These are phyloP conservation scores for Geosiphon pyriformis DNA, from an alignment of 192 early-diverging fungal species.

Conservation along the genomic window DNA sequence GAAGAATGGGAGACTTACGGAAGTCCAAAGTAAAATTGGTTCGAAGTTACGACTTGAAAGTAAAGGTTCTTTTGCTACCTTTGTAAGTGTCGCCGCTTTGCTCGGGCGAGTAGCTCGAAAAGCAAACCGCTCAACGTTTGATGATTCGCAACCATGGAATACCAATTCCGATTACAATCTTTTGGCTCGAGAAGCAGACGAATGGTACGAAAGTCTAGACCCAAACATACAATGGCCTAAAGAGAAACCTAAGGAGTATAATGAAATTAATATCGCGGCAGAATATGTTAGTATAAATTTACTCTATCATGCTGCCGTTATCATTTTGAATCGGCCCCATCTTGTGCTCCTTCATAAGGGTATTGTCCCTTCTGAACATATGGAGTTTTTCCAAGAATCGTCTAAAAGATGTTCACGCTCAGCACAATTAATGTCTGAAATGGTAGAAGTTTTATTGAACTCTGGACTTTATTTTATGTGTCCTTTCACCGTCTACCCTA, in stretches of 20 bases:
- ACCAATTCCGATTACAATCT: slow-evolving; percentile 40
- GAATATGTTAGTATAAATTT: slow-evolving; percentile 39
- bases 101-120: slow-evolving; percentile 41
- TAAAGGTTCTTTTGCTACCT: slow-evolving; percentile 31
- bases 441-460: slow-evolving; percentile 32
- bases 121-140: slow-evolving; percentile 39
- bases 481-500: slow-evolving; percentile 43
- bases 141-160: slow-evolving; percentile 34
- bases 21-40: slow-evolving; percentile 5
- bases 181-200: slow-evolving; percentile 31
- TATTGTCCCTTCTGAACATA: slow-evolving; percentile 19
- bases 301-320: slow-evolving; percentile 40
- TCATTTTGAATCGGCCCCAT: slow-evolving; percentile 45
- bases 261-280: slow-evolving; percentile 27
- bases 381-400: slow-evolving; percentile 37
- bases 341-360: slow-evolving; percentile 29
- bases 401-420: slow-evolving; percentile 34
- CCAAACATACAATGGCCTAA: slow-evolving; percentile 30
- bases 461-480: slow-evolving; percentile 30
- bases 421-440: slow-evolving; percentile 36
- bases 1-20: slow-evolving; percentile 25
- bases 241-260: slow-evolving; percentile 34
- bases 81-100: slow-evolving; percentile 37
- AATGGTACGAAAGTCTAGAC: slow-evolving; percentile 36
- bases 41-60: background rate